Base-by-base conservation (phyloP, 2,329 filamentous ascomycete species). In the Aspergillus sp. region DNA sequence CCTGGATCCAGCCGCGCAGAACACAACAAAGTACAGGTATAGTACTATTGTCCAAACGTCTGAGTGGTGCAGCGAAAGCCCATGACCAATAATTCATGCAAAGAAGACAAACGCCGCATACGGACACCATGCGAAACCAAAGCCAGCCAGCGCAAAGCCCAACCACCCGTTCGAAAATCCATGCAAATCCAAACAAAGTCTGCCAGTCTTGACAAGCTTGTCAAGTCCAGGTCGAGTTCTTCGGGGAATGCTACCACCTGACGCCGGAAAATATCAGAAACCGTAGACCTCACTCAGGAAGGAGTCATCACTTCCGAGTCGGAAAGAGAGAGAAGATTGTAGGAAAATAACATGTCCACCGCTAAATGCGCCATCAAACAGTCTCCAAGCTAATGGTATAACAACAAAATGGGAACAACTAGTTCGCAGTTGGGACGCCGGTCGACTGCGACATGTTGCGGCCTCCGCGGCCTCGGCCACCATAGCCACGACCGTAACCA, bases 401-500 rank as follows among this genome's bases (percentile, higher is more conserved):
- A 54, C 37, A 62, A 59, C 37, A 62, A 59, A 58, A 45, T 44
- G 46, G 55, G 54, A 25, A 45, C 47, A 15, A 46, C 64, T 68
- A 74, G 53, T 62, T 70, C 58, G 69, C 65, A 3, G 72, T 67
- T 35, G 74, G 73, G 23, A 76, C 72, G 27, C 75, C 74, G 14
- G 72, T 76, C 7, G 73, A 71, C 57, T 74, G 71, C 9, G 74
- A 70, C n/a, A 69, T 60, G 58, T 66, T 68, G 55, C 74, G 72
- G 21, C 75, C 73, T 19, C 71, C 69, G 47, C 73, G 73, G 54
- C 73, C 72, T 27, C 72, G 71, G 39, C 62, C 58, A 48, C 60
- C 62, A 55, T 69, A 79, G 25, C 81, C 79, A 58, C 78, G 74
- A 61, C 68, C 72, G 56, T 80, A 79, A 45, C 79, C 76, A 53